Evolutionary conservation across 177 flowering plant genomes (phyloP).

Genomic region (Vitis hybrid): DNA sequence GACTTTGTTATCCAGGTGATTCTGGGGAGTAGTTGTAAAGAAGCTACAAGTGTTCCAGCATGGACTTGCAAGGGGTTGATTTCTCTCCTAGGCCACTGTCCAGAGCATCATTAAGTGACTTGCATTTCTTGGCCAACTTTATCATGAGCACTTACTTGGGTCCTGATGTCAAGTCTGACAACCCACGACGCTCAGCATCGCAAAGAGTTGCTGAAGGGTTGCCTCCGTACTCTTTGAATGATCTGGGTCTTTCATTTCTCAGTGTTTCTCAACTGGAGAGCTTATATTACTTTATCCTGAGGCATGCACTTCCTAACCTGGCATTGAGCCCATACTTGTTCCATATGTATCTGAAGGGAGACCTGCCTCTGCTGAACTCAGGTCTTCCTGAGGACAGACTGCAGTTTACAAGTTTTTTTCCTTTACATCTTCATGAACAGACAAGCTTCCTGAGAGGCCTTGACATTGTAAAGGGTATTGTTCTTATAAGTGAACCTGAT

Average conservation of each 20-base stretch:
- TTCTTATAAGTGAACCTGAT: constrained; percentile 30
- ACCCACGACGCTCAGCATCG: constrained; percentile 24
- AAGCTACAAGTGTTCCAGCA: too few relatives aligned
- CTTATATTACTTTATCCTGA: constrained; percentile 30
- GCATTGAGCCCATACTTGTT: constrained; percentile 19
- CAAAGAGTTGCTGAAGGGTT: constrained; percentile 26
- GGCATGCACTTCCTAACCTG: constrained; percentile 30
- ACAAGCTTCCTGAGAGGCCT: constrained; percentile 24
- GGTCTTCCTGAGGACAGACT: constrained; percentile 17
- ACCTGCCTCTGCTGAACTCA: constrained; percentile 22
- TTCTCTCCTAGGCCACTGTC: constrained; percentile 1
- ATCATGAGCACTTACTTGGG: constrained; percentile 33
- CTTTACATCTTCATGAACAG: constrained; percentile 30
- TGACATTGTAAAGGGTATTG: constrained; percentile 32
- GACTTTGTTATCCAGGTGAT: too few relatives aligned
- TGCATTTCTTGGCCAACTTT: constrained; percentile 32
- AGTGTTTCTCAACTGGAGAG: constrained; percentile 30
- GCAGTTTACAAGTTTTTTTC: constrained; percentile 38
- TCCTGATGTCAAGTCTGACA: constrained; percentile 34
- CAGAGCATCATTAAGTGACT: constrained; percentile 15
- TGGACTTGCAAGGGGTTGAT: background rate
- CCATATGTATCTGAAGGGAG: constrained; percentile 29
- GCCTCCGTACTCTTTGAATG: constrained; percentile 22
- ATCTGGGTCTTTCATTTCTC: constrained; percentile 31
- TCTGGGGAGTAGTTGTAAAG: too few relatives aligned